Conservation (phyloP, 2,329 filamentous ascomycete species). For the Orbilia javanica region DNA sequence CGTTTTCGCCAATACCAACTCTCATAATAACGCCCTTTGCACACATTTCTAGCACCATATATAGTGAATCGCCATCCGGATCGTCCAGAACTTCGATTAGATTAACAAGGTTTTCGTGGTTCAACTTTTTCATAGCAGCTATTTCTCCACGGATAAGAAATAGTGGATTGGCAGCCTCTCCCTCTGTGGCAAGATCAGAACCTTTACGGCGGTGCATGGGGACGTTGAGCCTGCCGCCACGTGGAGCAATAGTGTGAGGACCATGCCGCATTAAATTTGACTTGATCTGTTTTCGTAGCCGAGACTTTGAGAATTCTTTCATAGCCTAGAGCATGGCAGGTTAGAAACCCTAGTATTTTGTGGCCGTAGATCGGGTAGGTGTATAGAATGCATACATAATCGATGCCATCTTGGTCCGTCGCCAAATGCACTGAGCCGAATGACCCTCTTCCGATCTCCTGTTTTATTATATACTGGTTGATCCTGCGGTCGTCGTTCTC, state of each 20-base stretch:
- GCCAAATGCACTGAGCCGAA: conserved; percentile 94
- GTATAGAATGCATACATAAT: conserved; percentile 78
- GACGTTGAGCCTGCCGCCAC: conserved; percentile 70
- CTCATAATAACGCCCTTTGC: conserved; percentile 98
- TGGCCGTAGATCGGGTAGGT: background rate
- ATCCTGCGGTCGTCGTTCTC: conserved; percentile 61
- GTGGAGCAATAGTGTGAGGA: conserved; percentile 70
- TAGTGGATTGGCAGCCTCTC: conserved; percentile 77
- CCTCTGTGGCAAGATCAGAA: conserved; percentile 68
- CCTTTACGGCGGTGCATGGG: conserved; percentile 73
- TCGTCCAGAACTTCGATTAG: conserved; percentile 96
- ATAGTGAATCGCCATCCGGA: conserved; percentile 92
- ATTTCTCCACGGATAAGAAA: conserved; percentile 95
- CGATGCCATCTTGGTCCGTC: conserved; percentile 86
- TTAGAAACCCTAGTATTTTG: background rate
- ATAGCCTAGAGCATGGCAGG: conserved; percentile 74
- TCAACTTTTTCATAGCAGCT: conserved; percentile 98
- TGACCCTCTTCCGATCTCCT: conserved; percentile 96
- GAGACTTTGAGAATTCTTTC: conserved; percentile 96
- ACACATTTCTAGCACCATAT: conserved; percentile 99
- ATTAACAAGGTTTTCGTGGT: conserved; percentile 93
- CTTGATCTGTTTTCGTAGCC: conserved; percentile 88
- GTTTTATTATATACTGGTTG: conserved; percentile 74
- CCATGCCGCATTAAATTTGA: conserved; percentile 81
- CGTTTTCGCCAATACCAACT: conserved; percentile 85